These are phyloP conservation scores for Botrytis porri DNA, from an alignment of 2,329 filamentous ascomycete species.

Conservation along the genomic window DNA sequence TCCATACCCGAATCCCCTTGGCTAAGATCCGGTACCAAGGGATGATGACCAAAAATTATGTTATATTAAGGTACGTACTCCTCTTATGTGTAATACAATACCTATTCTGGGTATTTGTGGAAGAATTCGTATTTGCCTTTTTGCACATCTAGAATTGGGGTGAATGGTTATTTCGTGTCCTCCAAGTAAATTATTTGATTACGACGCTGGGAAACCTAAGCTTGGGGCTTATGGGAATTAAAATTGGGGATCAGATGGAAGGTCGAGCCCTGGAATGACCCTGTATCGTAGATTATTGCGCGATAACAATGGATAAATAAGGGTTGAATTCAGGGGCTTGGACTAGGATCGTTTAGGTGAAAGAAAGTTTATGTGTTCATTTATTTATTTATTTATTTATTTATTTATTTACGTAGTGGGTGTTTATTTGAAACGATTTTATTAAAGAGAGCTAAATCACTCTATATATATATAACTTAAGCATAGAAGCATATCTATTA, in stretches of 20 bases:
- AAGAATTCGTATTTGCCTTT: not conserved
- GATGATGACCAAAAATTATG: not conserved
- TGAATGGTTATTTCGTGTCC: not conserved
- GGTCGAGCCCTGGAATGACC: not conserved
- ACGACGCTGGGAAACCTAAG: slow-evolving; percentile 1
- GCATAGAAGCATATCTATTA: not conserved
- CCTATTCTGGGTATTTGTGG: not conserved
- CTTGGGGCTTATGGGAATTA: not conserved
- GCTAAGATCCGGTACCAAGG: not conserved
- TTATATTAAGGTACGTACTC: not conserved
- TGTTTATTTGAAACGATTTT: not conserved
- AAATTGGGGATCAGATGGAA: not conserved
- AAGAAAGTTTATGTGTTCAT: not conserved
- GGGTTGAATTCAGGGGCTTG: slow-evolving; percentile 1
- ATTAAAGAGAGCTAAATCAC: not conserved
- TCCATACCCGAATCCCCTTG: slow-evolving; percentile 7
- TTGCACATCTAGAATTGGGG: not conserved
- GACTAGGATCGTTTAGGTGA: not conserved
- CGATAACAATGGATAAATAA: slow-evolving; percentile 16
- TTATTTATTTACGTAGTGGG: not conserved
- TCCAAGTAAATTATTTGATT: not conserved
- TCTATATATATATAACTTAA: not conserved
- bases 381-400: not conserved
- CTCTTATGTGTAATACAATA: not conserved
- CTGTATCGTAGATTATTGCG: not conserved